These are phyloP conservation scores for Filobasidium floriforme DNA, from an alignment of 768 basidiomycete genomes.

Conservation along the genomic window DNA sequence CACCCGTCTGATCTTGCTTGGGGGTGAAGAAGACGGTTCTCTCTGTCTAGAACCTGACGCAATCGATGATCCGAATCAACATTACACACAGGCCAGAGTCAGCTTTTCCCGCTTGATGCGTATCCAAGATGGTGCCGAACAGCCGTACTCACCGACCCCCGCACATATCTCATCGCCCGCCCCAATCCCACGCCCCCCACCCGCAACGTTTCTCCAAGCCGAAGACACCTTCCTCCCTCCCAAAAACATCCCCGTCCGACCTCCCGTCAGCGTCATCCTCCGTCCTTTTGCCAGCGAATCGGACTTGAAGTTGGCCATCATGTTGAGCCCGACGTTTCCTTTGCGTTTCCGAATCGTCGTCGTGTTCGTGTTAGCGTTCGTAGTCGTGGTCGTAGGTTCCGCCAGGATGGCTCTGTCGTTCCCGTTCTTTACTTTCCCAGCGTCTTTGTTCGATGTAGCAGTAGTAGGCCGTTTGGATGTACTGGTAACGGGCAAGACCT, in stretches of 20 bases:
- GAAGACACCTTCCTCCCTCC: background rate
- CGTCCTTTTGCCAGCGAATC: background rate
- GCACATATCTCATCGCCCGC: too few species aligned
- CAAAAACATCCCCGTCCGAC: conserved; percentile 2
- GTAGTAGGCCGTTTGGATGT: background rate
- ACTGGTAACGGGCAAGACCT: background rate
- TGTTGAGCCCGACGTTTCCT: background rate
- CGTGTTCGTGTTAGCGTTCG: background rate
- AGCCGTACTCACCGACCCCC: too few species aligned
- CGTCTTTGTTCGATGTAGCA: background rate
- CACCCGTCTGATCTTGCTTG: background rate
- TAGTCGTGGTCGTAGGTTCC: too few species aligned
- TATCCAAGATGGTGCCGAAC: too few species aligned
- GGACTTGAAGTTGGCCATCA: conserved; percentile 5
- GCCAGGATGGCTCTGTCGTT: background rate
- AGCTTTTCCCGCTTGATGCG: too few species aligned
- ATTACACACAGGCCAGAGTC: background rate
- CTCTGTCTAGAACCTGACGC: background rate
- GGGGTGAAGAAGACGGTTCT: background rate
- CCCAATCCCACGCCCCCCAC: background rate
- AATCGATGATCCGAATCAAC: background rate
- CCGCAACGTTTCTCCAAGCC: background rate
- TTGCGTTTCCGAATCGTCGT: background rate
- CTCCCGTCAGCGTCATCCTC: background rate
- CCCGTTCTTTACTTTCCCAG: background rate